Base-by-base conservation (phyloP, 2,329 filamentous ascomycete species). In the Cytospora paraplurivora region DNA sequence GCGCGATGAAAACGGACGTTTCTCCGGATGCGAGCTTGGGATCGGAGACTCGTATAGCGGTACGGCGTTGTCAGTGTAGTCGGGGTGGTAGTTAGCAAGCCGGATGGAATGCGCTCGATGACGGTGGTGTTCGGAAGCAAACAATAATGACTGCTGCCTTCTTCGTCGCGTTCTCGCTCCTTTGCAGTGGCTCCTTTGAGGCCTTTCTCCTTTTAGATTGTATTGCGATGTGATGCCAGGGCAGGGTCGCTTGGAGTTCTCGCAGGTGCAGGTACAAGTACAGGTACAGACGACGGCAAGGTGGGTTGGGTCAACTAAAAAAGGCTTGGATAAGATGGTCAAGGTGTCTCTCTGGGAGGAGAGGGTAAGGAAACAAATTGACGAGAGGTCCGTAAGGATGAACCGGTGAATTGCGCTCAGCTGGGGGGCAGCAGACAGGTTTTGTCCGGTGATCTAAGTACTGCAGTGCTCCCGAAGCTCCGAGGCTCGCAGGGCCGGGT, bases 221-320 rank as follows among this genome's bases (percentile, higher is more conserved):
- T 33, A 47, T 56, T 60, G 60, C 50, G 57, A 57, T 56, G 60
- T 63, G 44, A 59, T 37, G 56, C 56, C 35, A 33, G 32, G 44
- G 55, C 41, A 21, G 27, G 19, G 51, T 49, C 53, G 34, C 60
- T 52, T 51, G 41, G 50, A 13, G 50, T 59, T 51, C 41, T 56
- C 41, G 19, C 33, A 54, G 33, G 38, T 41, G 37, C 21, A 27
- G 27, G 27, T 27, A 27, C 27, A 27, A 34, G 27, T 44, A n/a
- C 41, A 44, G 41, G 17, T 8, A n/a, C 41, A 44, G 21, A 21
- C 32, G 55, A 47, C 15, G 44, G 41, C 56, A 3, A 12, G 56
- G 17, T 50, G 32, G 56, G 21, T n/a, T 21, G 3, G 34, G 11
- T 13, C 19, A 56, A 54, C 33, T 17, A 47, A 21, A 38, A 7